Conservation (phyloP, 768 basidiomycete genomes). For the Leccinum aurantiacum region DNA sequence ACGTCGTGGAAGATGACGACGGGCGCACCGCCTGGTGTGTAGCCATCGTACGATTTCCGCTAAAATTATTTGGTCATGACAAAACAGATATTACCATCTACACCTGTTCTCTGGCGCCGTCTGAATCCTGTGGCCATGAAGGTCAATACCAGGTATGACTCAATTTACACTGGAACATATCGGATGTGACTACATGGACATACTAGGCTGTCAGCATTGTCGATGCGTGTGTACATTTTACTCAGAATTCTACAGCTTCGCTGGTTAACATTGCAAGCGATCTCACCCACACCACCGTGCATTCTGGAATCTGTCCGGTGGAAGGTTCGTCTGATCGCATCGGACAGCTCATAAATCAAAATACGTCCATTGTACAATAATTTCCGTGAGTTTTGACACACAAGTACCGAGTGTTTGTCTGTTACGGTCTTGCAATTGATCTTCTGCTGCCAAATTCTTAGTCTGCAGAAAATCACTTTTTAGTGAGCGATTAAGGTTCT, state of each 20-base stretch:
- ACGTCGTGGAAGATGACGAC: not conserved
- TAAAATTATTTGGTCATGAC: not conserved
- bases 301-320: not conserved
- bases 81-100: not conserved
- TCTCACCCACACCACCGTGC: not conserved
- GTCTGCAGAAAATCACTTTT: too few relatives aligned
- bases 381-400: not conserved
- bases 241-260: not conserved
- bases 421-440: not conserved
- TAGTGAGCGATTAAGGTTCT: too few relatives aligned
- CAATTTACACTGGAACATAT: not conserved
- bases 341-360: not conserved
- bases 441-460: too few relatives aligned
- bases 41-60: not conserved
- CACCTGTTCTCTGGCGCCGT: not conserved
- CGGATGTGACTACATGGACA: not conserved
- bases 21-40: not conserved
- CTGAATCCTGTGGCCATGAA: not conserved
- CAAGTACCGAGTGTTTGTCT: not conserved
- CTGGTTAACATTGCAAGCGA: not conserved
- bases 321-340: not conserved
- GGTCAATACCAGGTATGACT: not conserved
- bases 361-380: not conserved
- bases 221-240: not conserved
- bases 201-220: not conserved